Base-by-base conservation (phyloP, 768 basidiomycete species). In the Gloeophyllum trabeum region DNA sequence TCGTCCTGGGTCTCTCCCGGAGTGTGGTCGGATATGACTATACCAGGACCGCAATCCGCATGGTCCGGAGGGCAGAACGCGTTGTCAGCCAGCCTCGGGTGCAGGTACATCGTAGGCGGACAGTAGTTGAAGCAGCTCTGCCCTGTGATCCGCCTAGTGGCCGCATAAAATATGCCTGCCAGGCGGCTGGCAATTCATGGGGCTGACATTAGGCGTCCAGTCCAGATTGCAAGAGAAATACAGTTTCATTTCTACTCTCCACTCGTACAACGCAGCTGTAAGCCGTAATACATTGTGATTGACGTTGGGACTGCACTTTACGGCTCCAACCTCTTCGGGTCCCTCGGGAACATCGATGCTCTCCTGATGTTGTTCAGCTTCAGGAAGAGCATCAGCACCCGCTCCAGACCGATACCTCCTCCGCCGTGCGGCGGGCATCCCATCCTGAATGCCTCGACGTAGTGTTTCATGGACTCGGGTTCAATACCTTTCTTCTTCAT, bases 401-500 rank as follows among this genome's bases (percentile, higher is more conserved):
- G 85, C 63, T 96, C 92, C 46, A 93, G 70, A 41, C 89, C 93
- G 51, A 98, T 91, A 46, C 94, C 94, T 48, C 92, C 94, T 51
- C 94, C 96, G 38, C 90, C 96, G 61, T 99, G 96, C 13, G 96
- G 93, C 1, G 92, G 76, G 51, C 91, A 94, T 19, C 93, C 96
- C 59, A 96, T 73, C 47, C 80, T 79, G 79, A 99, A 99, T 14
- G 81, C 92, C 56, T 98, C 90, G 35, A 98, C 59, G 61, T 99
- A 99, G 44, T 73, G 75, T 59, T 82, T 79, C 93, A 98, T 97
- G 20, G 76, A 80, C 18, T 77, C 81, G 4, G 93, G 94, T 58
- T 94, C 87, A 48, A 98, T 81, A 10, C 88, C 90, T 57, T 84
- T 87, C 49, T 64, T 68, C 45, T 70, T 71, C 92, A 98, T 97